A percentile compares a stretch with the other conserved stretches of the same genome.
These are phyloP conservation scores for Quercus aquifolioides DNA, from an alignment of 306 rosid species.

Conservation along the genomic window DNA sequence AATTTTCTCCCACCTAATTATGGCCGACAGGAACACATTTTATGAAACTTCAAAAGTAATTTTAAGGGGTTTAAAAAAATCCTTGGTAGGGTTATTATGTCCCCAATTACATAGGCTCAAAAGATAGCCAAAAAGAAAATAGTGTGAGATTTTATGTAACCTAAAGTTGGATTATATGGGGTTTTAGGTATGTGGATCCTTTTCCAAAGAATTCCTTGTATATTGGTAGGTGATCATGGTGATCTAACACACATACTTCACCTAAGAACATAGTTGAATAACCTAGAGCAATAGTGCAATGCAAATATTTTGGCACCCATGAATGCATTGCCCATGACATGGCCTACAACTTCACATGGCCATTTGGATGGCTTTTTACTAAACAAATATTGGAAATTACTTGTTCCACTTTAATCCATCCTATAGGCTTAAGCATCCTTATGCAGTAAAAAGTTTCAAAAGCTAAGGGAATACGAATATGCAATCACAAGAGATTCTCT, in stretches of 20 bases:
- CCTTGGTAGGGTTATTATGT: conserved; percentile 68
- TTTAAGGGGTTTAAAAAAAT: conserved; percentile 13
- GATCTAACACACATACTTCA: not conserved
- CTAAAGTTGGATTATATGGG: conserved; percentile 53
- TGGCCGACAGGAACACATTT: conserved; percentile 74
- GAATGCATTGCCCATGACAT: conserved; percentile 12
- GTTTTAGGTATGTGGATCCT: conserved; percentile 31
- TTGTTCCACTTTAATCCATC: conserved; percentile 20
- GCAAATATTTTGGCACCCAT: not conserved
- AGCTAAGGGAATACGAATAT: not conserved
- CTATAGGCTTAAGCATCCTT: not conserved
- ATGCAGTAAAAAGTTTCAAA: not conserved
- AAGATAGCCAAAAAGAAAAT: conserved; percentile 34
- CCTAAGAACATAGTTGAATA: not conserved
- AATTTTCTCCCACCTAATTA: conserved; percentile 58
- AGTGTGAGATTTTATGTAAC: conserved; percentile 43
- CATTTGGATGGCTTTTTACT: conserved; percentile 22
- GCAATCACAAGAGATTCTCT: not conserved
- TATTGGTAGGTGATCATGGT: not conserved
- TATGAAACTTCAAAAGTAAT: conserved; percentile 67
- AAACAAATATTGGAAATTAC: conserved; percentile 12
- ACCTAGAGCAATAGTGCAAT: not conserved
- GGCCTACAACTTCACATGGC: conserved; percentile 28
- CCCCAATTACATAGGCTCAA: conserved; percentile 34
- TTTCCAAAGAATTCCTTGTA: conserved; percentile 30